Evolutionary conservation across 1,284 basidiomycete species (phyloP).

Genomic region (Ceratobasidium theobromae): DNA sequence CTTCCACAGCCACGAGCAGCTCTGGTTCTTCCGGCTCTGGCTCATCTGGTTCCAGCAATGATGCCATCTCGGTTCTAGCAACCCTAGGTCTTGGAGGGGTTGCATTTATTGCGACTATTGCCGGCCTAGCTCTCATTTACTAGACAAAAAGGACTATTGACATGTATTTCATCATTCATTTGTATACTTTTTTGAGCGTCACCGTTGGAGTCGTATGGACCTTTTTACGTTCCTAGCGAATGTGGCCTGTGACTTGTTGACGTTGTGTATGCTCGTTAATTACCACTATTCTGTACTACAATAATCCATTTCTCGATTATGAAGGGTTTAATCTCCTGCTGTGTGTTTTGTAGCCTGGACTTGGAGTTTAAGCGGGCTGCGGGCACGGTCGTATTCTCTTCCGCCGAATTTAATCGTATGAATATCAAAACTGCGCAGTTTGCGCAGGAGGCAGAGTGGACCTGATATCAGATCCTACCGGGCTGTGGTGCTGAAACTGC

Average conservation of each 20-base stretch:
- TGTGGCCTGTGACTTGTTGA: slow-evolving; percentile 4
- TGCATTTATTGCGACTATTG: neutral
- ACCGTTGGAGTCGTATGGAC: slow-evolving; percentile 6
- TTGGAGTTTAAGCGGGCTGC: too few species aligned
- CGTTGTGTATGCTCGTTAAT: neutral
- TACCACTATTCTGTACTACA: too few species aligned
- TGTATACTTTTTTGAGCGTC: neutral
- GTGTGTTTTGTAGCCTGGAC: too few species aligned
- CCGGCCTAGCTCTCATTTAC: neutral
- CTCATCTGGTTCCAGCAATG: neutral
- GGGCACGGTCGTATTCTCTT: too few species aligned
- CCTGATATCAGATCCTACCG: too few species aligned
- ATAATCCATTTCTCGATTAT: too few species aligned
- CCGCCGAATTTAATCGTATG: too few species aligned
- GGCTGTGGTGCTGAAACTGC: too few species aligned
- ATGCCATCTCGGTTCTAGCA: neutral
- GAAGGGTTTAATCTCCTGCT: too few species aligned
- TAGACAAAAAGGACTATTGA: neutral
- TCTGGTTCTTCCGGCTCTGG: neutral
- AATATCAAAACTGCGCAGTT: too few species aligned
- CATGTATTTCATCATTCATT: neutral
- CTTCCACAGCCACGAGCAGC: neutral
- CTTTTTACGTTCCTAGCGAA: slow-evolving; percentile 26
- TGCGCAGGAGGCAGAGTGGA: too few species aligned
- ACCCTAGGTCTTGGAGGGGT: slow-evolving; percentile 7